phyloP scores from a whole-genome alignment of 768 basidiomycete genomes.

The Boletellus sp. region DNA sequence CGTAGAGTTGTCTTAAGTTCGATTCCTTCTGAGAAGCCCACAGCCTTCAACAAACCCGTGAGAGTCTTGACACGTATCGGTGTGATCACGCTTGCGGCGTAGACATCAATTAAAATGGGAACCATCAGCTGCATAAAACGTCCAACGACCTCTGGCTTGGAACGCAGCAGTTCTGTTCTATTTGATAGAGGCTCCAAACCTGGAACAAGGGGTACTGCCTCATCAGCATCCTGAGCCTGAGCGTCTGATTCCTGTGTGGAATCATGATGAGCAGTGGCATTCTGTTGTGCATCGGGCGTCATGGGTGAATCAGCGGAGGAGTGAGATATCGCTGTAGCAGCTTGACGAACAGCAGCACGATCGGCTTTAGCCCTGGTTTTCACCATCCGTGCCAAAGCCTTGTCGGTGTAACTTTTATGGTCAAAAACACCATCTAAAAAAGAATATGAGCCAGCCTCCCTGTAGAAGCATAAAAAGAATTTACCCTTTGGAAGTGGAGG shows the following conservation, averaged over 20 bases:
- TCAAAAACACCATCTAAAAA: conserved; percentile 92
- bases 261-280: conserved; percentile 17
- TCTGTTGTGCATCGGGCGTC: conserved; percentile 20
- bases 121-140: conserved; percentile 87
- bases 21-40: conserved; percentile 80
- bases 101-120: conserved; percentile 96
- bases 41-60: conserved; percentile 83
- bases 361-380: conserved; percentile 85
- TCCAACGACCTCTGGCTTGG: conserved; percentile 69
- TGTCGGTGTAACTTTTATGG: conserved; percentile 85
- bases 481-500: conserved; percentile 90
- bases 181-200: conserved; percentile 40
- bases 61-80: conserved; percentile 87
- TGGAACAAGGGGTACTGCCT: conserved; percentile 32
- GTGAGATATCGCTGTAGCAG: conserved; percentile 31
- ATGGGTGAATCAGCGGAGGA: conserved; percentile 25
- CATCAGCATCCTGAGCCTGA: conserved; percentile 42
- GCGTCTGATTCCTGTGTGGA: conserved; percentile 32
- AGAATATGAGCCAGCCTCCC: conserved; percentile 1
- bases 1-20: conserved; percentile 73
- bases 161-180: conserved; percentile 72
- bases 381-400: conserved; percentile 67
- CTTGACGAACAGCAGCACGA: conserved; percentile 64
- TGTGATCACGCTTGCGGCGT: conserved; percentile 91
- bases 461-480: conserved; percentile 1